Base-by-base conservation (phyloP, 2,329 filamentous ascomycete genomes). In the Teratosphaeria epicoccoides region DNA sequence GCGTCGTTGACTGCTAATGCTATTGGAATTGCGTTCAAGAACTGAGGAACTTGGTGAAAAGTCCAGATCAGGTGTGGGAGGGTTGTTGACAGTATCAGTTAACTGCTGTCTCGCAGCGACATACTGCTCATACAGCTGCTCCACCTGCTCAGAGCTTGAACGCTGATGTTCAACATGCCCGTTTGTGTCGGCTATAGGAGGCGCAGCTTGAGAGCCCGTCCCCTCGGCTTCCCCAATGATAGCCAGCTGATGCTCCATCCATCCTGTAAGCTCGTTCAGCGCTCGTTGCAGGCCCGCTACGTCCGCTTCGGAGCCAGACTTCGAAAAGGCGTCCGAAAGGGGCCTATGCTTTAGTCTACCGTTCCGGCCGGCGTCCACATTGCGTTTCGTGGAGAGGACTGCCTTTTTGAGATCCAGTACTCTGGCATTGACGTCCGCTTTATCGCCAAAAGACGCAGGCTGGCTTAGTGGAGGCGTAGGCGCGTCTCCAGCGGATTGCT, bases 211-310 rank as follows among this genome's bases (percentile, higher is more conserved):
- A 25, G 33, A 22, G 7, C 10, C 14, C 20, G 11, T 24, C 6
- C 50, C 44, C 25, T 64, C 62, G 2, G 56, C 55, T 12, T 62
- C 56, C 22, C 63, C 60, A 20, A 66, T 66, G 7, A 62, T 46
- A 1, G 57, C 58, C 6, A 66, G 55, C 54, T 66, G 64, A 14
- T 51, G 53, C 49, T 66, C 64, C 58, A 66, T 66, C 64, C 64
- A 66, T 12, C 50, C 51, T 2, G 63, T 66, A 29, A 66, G 58
- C 47, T 61, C 61, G n/a, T 61, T 61, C 23, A 63, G 57, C 1
- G 64, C 59, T 43, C 57, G 57, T 51, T 66, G 62, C 12, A 66
- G 49, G 1, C 59, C 63, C 24, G 56, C 47, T 11, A 63, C 46
- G 24, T 65, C 62, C 5, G 54, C 55, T 17, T 55, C 46, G 1